Evolutionary conservation across 768 basidiomycete species (phyloP).

Genomic region (Naganishia onofrii): DNA sequence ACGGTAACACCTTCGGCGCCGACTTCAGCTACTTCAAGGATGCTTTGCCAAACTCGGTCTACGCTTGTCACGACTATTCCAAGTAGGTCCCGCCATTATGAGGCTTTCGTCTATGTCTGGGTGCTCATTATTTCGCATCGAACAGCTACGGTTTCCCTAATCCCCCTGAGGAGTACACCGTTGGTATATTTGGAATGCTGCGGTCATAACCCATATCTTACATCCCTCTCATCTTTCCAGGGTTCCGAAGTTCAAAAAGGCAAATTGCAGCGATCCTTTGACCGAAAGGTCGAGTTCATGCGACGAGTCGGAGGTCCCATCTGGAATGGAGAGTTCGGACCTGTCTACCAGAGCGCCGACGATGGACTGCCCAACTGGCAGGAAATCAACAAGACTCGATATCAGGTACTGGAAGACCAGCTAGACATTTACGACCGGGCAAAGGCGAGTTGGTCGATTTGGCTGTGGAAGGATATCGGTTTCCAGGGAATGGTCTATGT

Average conservation of each 20-base stretch:
- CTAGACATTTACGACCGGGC: slow-evolving; percentile 68
- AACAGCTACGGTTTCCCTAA: slow-evolving; percentile 67
- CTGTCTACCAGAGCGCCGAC: slow-evolving; percentile 60
- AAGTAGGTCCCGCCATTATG: slow-evolving; percentile 27
- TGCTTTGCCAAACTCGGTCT: slow-evolving; percentile 69
- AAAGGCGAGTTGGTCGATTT: slow-evolving; percentile 66
- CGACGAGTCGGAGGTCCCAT: slow-evolving; percentile 52
- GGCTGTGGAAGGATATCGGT: slow-evolving; percentile 66
- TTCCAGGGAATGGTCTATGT: slow-evolving; percentile 81
- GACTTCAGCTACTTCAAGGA: slow-evolving; percentile 55
- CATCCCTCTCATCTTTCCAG: neutral
- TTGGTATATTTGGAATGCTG: too few relatives aligned
- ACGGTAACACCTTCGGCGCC: slow-evolving; percentile 75
- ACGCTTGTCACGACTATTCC: slow-evolving; percentile 76
- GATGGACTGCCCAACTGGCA: slow-evolving; percentile 63
- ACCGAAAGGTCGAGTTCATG: slow-evolving; percentile 76
- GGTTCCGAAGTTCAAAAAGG: slow-evolving; percentile 54
- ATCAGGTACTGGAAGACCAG: slow-evolving; percentile 70
- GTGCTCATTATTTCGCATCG: neutral
- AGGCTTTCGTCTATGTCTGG: neutral
- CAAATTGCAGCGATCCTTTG: slow-evolving; percentile 62
- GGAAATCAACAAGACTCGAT: slow-evolving; percentile 64
- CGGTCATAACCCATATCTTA: too few relatives aligned
- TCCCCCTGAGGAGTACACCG: slow-evolving; percentile 59
- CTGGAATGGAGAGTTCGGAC: slow-evolving; percentile 73